Conservation (phyloP, 257 asterid genomes). For the Solanum sparsipilum region DNA sequence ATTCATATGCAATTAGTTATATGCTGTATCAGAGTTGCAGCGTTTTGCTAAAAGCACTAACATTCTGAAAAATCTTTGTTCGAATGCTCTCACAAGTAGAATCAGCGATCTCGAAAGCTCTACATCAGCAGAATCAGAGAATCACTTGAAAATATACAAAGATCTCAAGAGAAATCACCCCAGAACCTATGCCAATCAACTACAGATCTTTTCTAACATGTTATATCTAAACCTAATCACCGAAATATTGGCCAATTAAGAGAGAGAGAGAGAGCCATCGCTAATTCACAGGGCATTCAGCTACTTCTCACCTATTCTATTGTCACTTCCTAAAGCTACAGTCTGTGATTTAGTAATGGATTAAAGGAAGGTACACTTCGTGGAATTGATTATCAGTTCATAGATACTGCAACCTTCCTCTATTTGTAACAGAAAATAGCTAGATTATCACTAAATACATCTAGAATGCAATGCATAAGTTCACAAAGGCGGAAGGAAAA, state of each 20-base stretch:
- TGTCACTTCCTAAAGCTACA: neutral
- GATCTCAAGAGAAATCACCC: neutral
- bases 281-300: neutral
- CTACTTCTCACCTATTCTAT: neutral
- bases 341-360: neutral
- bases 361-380: neutral
- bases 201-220: neutral
- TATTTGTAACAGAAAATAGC: neutral
- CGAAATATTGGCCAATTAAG: neutral
- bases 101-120: neutral
- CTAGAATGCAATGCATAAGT: neutral
- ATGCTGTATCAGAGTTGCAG: neutral
- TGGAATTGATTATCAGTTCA: neutral
- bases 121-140: neutral
- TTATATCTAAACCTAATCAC: neutral
- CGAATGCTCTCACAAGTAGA: neutral
- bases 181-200: neutral
- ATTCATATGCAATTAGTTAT: neutral
- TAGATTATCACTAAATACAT: neutral
- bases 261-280: neutral
- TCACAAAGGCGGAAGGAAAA: neutral
- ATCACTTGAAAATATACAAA: neutral
- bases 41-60: neutral
- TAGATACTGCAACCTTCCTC: neutral
- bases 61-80: neutral